Conservation (phyloP, 495 filamentous ascomycete genomes). For the Penicillium lividum region DNA sequence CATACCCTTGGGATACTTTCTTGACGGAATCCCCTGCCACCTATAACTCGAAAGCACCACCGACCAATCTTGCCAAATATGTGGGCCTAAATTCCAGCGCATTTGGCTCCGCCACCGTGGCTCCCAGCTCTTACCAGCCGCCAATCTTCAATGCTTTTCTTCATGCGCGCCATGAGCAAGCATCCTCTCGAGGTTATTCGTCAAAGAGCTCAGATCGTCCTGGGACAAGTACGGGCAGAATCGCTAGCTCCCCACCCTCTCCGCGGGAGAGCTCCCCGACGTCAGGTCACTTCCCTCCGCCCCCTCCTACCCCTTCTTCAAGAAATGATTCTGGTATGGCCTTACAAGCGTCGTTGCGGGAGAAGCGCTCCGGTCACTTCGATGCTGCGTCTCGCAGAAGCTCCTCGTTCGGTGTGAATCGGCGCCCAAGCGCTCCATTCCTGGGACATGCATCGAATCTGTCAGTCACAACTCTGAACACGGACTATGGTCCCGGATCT, state of each 20-base stretch:
- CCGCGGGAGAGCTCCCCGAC: conserved; percentile 74
- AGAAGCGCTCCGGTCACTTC: conserved; percentile 95
- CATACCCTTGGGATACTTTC: conserved; percentile 86
- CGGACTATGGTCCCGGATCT: conserved; percentile 70
- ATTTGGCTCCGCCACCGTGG: conserved; percentile 68
- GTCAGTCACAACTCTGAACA: conserved; percentile 80
- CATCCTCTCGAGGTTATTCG: conserved; percentile 43
- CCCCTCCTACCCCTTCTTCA: conserved; percentile 74
- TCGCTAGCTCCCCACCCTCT: conserved; percentile 71
- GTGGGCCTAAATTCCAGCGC: conserved; percentile 84
- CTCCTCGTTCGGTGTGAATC: conserved; percentile 81
- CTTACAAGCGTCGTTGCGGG: conserved; percentile 77
- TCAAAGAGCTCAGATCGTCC: conserved; percentile 68
- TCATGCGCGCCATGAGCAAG: conserved; percentile 67
- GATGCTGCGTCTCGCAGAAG: conserved; percentile 81
- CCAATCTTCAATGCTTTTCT: conserved; percentile 89
- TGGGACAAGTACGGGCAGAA: conserved; percentile 75
- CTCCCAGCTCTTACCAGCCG: conserved; percentile 46
- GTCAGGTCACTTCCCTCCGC: conserved; percentile 73
- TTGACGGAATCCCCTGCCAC: conserved; percentile 81
- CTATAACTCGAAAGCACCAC: conserved; percentile 67
- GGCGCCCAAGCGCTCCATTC: conserved; percentile 85
- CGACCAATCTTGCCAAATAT: conserved; percentile 77
- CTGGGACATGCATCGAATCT: conserved; percentile 75
- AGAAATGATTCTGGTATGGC: conserved; percentile 88